Evolutionary conservation across 73 alveolate species (phyloP), one percentile per base, ranked within the genome.

Genomic region (Paramecium pentaurelia): DNA sequence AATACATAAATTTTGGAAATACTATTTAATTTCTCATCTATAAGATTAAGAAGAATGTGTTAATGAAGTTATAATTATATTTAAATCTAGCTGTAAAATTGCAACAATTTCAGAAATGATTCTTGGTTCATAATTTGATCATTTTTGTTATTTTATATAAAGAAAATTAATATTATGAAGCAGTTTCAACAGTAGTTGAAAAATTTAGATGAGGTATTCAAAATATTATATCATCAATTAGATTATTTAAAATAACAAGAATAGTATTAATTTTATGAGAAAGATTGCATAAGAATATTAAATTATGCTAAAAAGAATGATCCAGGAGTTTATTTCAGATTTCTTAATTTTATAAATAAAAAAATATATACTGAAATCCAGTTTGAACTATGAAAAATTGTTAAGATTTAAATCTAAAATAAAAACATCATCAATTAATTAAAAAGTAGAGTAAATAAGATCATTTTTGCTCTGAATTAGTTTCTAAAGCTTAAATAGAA

Each of bases 381-480:
- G 94, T 54, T 54, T 96, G 40, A 68, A 86, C 16, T n/a, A 94
- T 12, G 47, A 77, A 6, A 96, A 96, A 83, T 51, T 95, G 47
- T 68, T 60, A 30, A 93, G 60, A 70, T 87, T 49, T 37, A 90
- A 9, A 22, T 77, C 94, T 58, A 51, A 92, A 16, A 75, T 88
- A 28, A 87, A 93, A 16, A 51, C 92, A 83, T 64, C 86, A 4
- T 60, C 59, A 18, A 92, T 59, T 25, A 60, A 89, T 3, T 68
- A 84, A 25, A 77, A 58, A 28, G 86, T n/a, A 34, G 90, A 89
- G 25, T 95, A 95, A 16, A 93, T 94, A 37, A 49, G 98, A 60
- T 94, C 98, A 0, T 71, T 95, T 95, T 59, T 95, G 97, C 60
- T 89, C 95, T 2, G 97, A 95, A 70, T 49, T 93, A 14, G 96